These are phyloP conservation scores for Emericellopsis cladophorae DNA, from an alignment of 2,329 filamentous ascomycete genomes.

Conservation along the genomic window DNA sequence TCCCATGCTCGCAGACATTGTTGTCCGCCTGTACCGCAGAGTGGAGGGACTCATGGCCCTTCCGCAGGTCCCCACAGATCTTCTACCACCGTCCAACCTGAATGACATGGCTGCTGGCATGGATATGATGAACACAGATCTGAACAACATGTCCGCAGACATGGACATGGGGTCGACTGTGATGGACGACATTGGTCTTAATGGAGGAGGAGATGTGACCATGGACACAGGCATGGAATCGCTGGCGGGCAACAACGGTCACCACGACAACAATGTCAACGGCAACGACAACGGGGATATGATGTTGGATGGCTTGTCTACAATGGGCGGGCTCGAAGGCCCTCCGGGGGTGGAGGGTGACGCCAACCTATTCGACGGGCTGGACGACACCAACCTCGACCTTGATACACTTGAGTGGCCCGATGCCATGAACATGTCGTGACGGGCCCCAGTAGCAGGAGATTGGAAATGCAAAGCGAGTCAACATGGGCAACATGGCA, in stretches of 20 bases:
- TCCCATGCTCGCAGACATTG: slow-evolving; percentile 42
- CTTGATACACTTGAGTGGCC: slow-evolving; percentile 20
- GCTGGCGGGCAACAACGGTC: slow-evolving; percentile 6
- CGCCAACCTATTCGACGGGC: slow-evolving; percentile 23
- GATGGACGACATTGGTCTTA: no score
- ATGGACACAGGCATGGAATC: not conserved
- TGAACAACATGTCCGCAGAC: not conserved
- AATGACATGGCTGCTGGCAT: slow-evolving; percentile 18
- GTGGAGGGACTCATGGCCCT: slow-evolving; percentile 53
- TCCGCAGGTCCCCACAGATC: slow-evolving; percentile 24
- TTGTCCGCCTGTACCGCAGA: slow-evolving; percentile 48
- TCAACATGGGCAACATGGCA: no score
- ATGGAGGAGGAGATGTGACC: not conserved
- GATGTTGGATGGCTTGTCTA: slow-evolving; percentile 17
- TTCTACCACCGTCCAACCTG: slow-evolving; percentile 21
- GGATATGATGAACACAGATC: slow-evolving; percentile 4
- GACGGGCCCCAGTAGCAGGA: not conserved
- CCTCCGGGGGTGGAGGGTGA: slow-evolving; percentile 16
- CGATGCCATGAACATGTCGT: slow-evolving; percentile 20
- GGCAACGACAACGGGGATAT: slow-evolving; percentile 4
- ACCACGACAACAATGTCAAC: slow-evolving; percentile 10
- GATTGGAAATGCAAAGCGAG: no score
- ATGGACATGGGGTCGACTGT: no score
- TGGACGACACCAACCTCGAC: slow-evolving; percentile 26
- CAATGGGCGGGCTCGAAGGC: not conserved